These are phyloP conservation scores for Ustilago shanxiensis DNA, from an alignment of 1,284 basidiomycete species.

Conservation along the genomic window DNA sequence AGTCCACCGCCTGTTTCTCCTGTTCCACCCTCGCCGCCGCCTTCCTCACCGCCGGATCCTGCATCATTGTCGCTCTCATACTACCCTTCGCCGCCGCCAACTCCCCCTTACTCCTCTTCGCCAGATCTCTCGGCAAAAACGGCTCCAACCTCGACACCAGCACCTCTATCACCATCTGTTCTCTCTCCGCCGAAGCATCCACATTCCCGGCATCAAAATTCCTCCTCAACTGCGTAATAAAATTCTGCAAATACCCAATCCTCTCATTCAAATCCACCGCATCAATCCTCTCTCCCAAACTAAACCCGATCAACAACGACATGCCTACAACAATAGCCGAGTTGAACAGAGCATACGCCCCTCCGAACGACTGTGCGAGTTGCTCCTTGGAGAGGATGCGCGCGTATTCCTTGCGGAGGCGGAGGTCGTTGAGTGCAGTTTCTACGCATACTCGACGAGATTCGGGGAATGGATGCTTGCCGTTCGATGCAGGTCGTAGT, in stretches of 20 bases:
- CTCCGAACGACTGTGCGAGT: constrained; percentile 48
- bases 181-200: constrained; percentile 48
- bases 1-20: constrained; percentile 50
- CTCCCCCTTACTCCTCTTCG: constrained; percentile 36
- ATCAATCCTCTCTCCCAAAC: constrained; percentile 43
- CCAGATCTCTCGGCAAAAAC: constrained; percentile 37
- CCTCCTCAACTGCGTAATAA: constrained; percentile 40
- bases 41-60: constrained; percentile 23
- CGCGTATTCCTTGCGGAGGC: constrained; percentile 43
- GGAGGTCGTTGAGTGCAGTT: constrained; percentile 50
- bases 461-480: constrained; percentile 52
- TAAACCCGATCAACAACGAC: constrained; percentile 49
- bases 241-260: constrained; percentile 50
- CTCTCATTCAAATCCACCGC: constrained; percentile 40
- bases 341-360: constrained; percentile 53
- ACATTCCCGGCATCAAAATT: constrained; percentile 54
- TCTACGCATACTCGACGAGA: constrained; percentile 46
- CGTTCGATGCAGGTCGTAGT: constrained; percentile 37
- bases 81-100: constrained; percentile 45
- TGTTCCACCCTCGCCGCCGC: constrained; percentile 33
- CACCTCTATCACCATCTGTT: constrained; percentile 54
- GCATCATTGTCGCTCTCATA: constrained; percentile 47
- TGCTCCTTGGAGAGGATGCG: constrained; percentile 39
- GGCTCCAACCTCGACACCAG: constrained; percentile 46
- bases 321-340: constrained; percentile 54